A percentile compares a stretch with the other conserved stretches of the same genome.
phyloP scores from a whole-genome alignment of 371 early-diverging fungal genomes.

The Rhizopus delemar region DNA sequence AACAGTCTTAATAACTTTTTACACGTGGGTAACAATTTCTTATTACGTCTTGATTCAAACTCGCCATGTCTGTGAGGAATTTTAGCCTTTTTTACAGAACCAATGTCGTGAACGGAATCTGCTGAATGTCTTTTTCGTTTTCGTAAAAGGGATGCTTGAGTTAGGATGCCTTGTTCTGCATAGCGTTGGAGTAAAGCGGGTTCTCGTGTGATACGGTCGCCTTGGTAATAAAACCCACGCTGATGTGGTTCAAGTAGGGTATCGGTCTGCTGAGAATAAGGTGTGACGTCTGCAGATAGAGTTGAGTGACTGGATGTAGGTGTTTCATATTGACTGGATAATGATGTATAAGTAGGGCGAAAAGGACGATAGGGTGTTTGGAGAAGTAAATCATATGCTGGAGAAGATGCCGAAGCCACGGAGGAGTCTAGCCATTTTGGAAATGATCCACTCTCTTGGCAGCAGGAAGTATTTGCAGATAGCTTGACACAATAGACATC shows the following conservation, averaged over 20 bases:
- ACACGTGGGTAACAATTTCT: too few species aligned
- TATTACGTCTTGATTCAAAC: slow-evolving; percentile 54
- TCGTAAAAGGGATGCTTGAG: slow-evolving; percentile 46
- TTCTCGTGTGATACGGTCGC: slow-evolving; percentile 44
- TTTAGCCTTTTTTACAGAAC: slow-evolving; percentile 44
- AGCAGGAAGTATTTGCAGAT: slow-evolving; percentile 30
- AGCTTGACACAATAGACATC: slow-evolving; percentile 32
- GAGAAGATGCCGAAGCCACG: not conserved
- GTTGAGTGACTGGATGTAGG: slow-evolving; percentile 1
- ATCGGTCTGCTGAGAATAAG: not conserved
- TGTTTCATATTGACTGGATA: not conserved
- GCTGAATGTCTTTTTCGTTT: slow-evolving; percentile 42
- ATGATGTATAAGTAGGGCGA: not conserved
- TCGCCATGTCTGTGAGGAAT: slow-evolving; percentile 55
- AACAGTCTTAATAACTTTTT: not conserved
- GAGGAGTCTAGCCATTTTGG: not conserved
- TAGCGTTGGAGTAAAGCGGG: slow-evolving; percentile 42
- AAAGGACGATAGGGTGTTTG: slow-evolving; percentile 1
- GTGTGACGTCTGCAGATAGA: not conserved
- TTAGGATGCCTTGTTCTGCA: slow-evolving; percentile 49
- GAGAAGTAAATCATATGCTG: not conserved
- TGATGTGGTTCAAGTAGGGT: slow-evolving; percentile 44
- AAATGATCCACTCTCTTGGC: slow-evolving; percentile 5
- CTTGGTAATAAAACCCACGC: slow-evolving; percentile 50
- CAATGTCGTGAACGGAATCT: slow-evolving; percentile 29